Evolutionary conservation across 306 rosid species (phyloP).

Genomic region (Alnus rubra): DNA sequence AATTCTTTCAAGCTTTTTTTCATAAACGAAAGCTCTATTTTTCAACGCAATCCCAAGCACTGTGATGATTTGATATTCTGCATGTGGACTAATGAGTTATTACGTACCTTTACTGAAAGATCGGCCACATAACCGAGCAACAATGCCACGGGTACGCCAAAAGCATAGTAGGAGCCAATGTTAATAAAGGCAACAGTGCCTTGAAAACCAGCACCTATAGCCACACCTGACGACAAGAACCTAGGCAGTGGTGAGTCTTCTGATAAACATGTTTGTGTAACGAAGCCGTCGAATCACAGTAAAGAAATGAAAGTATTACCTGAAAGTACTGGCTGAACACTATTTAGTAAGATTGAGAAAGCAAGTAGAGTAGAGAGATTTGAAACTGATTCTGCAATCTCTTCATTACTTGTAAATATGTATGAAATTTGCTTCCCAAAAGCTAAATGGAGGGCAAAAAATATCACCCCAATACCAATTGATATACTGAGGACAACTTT

Average conservation of each 20-base stretch:
- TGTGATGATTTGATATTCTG: background rate
- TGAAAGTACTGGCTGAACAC: conserved; percentile 61
- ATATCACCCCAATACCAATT: conserved; percentile 32
- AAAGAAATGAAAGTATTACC: conserved; percentile 24
- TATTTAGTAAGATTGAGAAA: conserved; percentile 52
- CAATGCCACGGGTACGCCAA: conserved; percentile 22
- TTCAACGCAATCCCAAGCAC: too few relatives aligned
- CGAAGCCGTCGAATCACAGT: too few relatives aligned
- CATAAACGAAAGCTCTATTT: too few relatives aligned
- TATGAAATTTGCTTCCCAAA: conserved; percentile 48
- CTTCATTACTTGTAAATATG: conserved; percentile 41
- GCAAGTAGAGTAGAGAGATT: conserved; percentile 52
- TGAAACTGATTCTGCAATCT: conserved; percentile 40
- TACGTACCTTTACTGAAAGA: conserved; percentile 22
- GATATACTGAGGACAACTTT: conserved; percentile 44
- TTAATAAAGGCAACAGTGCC: conserved; percentile 19
- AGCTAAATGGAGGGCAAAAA: conserved; percentile 42
- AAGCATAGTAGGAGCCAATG: conserved; percentile 21
- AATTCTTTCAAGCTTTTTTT: too few relatives aligned
- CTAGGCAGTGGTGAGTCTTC: background rate
- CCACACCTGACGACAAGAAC: conserved; percentile 25
- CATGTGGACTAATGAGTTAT: background rate
- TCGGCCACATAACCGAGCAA: conserved; percentile 19
- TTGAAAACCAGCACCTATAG: conserved; percentile 27
- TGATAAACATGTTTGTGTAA: background rate